These are phyloP conservation scores for Eustoma russellianum DNA, from an alignment of 257 asterid species.

Conservation along the genomic window DNA sequence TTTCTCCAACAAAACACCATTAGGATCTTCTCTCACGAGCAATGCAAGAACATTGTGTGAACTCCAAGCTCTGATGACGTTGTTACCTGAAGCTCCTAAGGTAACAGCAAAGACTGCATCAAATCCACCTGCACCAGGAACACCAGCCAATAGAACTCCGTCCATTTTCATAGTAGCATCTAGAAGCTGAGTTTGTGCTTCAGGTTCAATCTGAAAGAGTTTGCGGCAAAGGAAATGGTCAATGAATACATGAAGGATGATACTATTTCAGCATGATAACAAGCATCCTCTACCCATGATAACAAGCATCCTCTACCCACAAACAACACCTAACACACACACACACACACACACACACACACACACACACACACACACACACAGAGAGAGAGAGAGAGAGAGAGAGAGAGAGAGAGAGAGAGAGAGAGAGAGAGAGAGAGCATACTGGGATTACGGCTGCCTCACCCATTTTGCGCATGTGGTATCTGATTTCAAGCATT, in stretches of 20 bases:
- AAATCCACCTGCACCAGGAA: constrained; percentile 98
- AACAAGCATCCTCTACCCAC: too few relatives aligned
- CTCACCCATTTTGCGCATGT: constrained; percentile 89
- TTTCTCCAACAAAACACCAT: constrained; percentile 61
- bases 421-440: constrained; percentile 14
- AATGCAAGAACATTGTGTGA: constrained; percentile 67
- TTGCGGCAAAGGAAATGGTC: not conserved
- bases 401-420: too few relatives aligned
- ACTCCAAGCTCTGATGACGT: constrained; percentile 63
- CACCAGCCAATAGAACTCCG: constrained; percentile 86
- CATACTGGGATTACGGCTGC: constrained; percentile 93
- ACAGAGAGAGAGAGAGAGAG: too few relatives aligned
- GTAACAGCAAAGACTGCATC: constrained; percentile 89
- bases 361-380: too few relatives aligned
- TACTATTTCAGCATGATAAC: not conserved
- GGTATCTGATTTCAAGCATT: constrained; percentile 71
- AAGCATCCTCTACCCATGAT: too few relatives aligned
- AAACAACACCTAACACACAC: too few relatives aligned
- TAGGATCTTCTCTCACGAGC: constrained; percentile 86
- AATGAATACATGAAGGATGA: not conserved
- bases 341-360: too few relatives aligned
- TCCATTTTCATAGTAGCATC: constrained; percentile 70
- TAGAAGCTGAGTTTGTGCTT: constrained; percentile 67
- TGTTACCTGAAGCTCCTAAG: constrained; percentile 49
- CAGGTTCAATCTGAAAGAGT: constrained; percentile 75